These are phyloP conservation scores for Penicillium steckii DNA, from an alignment of 495 filamentous ascomycete genomes.

Conservation along the genomic window DNA sequence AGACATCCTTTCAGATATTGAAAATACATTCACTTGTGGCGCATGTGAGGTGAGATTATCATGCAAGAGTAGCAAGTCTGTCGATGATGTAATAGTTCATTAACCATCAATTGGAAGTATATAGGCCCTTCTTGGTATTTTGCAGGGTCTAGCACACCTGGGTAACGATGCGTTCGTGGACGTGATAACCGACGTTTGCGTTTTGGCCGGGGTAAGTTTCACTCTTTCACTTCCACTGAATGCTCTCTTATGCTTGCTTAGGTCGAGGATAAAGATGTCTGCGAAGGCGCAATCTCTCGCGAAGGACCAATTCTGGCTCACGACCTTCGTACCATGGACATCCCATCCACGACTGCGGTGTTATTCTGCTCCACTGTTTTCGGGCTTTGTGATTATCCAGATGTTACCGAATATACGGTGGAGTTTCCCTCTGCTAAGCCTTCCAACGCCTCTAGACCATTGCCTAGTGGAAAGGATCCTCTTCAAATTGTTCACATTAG, in stretches of 20 bases:
- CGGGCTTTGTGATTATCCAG: conserved; percentile 49
- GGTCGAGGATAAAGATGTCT: conserved; percentile 49
- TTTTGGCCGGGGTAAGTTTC: conserved; percentile 34
- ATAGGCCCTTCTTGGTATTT: conserved; percentile 39
- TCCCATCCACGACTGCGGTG: conserved; percentile 45
- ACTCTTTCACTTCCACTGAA: background rate
- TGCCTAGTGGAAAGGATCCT: conserved; percentile 42
- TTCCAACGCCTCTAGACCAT: conserved; percentile 32
- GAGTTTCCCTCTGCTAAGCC: conserved; percentile 44
- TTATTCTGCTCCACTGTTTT: conserved; percentile 49
- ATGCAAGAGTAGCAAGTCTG: background rate
- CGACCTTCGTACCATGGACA: conserved; percentile 42
- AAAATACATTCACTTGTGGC: conserved; percentile 43
- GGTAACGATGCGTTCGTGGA: conserved; percentile 42
- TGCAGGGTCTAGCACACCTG: conserved; percentile 42
- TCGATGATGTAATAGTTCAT: background rate
- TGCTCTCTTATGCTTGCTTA: background rate
- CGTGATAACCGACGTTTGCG: conserved; percentile 45
- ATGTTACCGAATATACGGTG: conserved; percentile 38
- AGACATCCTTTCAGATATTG: conserved; percentile 33
- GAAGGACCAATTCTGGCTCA: conserved; percentile 51
- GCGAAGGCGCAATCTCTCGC: conserved; percentile 39
- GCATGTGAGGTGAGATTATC: conserved; percentile 44
- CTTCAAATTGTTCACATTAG: conserved; percentile 53
- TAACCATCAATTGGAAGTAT: background rate